Evolutionary conservation across 148 eudicot genomes (phyloP).

Genomic region (Rhododendron ferrugineum): DNA sequence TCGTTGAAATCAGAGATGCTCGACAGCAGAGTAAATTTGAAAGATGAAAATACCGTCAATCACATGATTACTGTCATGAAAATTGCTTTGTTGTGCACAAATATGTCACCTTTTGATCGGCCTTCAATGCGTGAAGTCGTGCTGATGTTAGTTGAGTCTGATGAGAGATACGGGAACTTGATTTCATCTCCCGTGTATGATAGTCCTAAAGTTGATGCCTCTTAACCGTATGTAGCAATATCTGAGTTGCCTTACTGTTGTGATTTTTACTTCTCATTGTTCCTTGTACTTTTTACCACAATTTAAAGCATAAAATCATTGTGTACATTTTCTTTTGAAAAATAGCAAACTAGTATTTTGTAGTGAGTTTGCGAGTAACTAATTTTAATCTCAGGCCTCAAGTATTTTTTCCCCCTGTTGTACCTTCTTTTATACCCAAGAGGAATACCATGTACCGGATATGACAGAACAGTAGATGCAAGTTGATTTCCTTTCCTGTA

Average conservation of each 20-base stretch:
- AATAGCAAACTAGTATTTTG: slow-evolving; percentile 8
- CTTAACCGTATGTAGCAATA: slow-evolving; percentile 24
- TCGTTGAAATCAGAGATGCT: slow-evolving; percentile 62
- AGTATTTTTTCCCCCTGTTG: too few relatives aligned
- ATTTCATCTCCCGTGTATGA: slow-evolving; percentile 44
- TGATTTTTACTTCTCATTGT: slow-evolving; percentile 23
- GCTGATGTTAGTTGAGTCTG: slow-evolving; percentile 74
- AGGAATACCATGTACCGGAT: neutral
- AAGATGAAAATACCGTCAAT: slow-evolving; percentile 45
- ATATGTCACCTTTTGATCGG: slow-evolving; percentile 70
- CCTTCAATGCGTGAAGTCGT: slow-evolving; percentile 94
- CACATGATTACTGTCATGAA: slow-evolving; percentile 81
- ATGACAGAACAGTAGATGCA: neutral
- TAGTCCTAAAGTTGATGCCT: slow-evolving; percentile 39
- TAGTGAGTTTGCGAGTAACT: neutral
- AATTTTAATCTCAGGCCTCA: neutral
- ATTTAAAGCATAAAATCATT: slow-evolving; percentile 12
- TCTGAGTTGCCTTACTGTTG: slow-evolving; percentile 9
- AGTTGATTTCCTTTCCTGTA: neutral
- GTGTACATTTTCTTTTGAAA: slow-evolving; percentile 21
- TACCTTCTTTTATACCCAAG: neutral
- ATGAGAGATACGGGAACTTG: slow-evolving; percentile 40
- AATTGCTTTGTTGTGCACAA: slow-evolving; percentile 79
- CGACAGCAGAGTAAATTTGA: slow-evolving; percentile 52
- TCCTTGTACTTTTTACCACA: slow-evolving; percentile 19